These are phyloP conservation scores for Leersia perrieri DNA, from an alignment of 176 grass and related monocot species.

Conservation along the genomic window DNA sequence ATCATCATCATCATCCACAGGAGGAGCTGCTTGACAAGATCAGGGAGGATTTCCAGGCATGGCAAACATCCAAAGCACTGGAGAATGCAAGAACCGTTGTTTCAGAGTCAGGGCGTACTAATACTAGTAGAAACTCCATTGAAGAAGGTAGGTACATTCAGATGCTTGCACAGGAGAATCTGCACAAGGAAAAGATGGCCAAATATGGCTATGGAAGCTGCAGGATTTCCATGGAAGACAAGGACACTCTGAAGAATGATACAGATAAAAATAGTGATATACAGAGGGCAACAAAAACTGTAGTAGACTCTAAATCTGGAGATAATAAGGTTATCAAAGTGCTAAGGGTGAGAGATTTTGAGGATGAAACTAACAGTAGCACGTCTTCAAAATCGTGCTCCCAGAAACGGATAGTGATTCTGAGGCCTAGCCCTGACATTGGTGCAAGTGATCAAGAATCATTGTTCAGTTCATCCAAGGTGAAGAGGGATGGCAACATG, in stretches of 20 bases:
- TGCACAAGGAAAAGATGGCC: slow-evolving; percentile 62
- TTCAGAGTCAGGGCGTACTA: not conserved
- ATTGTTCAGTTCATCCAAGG: slow-evolving; percentile 27
- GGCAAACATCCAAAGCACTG: slow-evolving; percentile 51
- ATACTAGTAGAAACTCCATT: slow-evolving; percentile 4
- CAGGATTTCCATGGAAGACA: not conserved
- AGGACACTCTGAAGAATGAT: not conserved
- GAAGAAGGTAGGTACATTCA: slow-evolving; percentile 35
- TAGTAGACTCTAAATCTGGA: not conserved
- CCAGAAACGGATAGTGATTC: slow-evolving; percentile 56
- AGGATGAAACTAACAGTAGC: not conserved
- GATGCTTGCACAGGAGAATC: slow-evolving; percentile 69
- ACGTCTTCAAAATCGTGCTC: not conserved
- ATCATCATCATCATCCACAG: slow-evolving; percentile 68
- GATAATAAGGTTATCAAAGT: not conserved
- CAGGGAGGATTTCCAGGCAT: slow-evolving; percentile 71
- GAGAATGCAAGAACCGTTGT: not conserved
- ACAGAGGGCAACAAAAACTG: not conserved
- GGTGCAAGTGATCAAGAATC: not conserved
- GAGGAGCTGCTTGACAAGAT: slow-evolving; percentile 64
- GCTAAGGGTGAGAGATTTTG: not conserved
- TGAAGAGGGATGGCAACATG: slow-evolving; percentile 48
- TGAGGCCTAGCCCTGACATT: slow-evolving; percentile 45
- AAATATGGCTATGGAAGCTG: slow-evolving; percentile 37
- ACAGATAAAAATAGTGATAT: not conserved